Evolutionary conservation across 2,329 filamentous ascomycete genomes (phyloP), one percentile per base, ranked within the genome.

Genomic region (Cephalotrichum gorgonifer): DNA sequence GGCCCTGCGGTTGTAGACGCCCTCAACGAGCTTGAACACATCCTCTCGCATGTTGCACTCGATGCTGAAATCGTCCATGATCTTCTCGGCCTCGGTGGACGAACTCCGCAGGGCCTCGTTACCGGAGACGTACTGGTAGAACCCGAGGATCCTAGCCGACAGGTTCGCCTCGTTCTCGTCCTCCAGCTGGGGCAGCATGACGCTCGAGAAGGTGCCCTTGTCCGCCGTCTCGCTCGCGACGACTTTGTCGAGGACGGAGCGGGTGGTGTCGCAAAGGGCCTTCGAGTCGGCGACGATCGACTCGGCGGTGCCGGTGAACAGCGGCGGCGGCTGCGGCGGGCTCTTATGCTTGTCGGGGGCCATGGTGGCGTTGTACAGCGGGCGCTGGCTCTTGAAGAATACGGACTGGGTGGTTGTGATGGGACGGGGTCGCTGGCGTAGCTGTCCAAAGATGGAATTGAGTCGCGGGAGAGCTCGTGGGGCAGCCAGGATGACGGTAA

Each of bases 21-120:
- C 74, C 43, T 84, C 75, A 25, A 85, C 77, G 3, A 83, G 69
- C 57, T 73, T 71, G 72, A 86, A 93, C 52, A 90, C 76, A 57
- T 93, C 87, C 67, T 91, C 85, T 48, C 87, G 78, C 86, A 91
- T 91, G 58, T 74, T 78, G 49, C 81, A 78, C 67, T 93, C 87
- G 55, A 91, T 90, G 49, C 72, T 68, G 59, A 88, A 89, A 55
- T 90, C 84, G 58, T 86, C 79, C 69, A 88, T 78, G 53, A 88
- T 69, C 66, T 83, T 82, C 62, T 88, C 83, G 0, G 86, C 84
- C 61, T 89, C 80, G 53, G 81, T 85, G 3, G 84, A 88, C 14
- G 86, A 85, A 67, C 88, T 81, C 31, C 87, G 79, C 43, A 93
- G 71, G 48, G 73, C 75, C 53, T 76, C 74, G 58, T 88, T 74